phyloP scores from a whole-genome alignment of 495 filamentous ascomycete species.

The Penicillium lividum region DNA sequence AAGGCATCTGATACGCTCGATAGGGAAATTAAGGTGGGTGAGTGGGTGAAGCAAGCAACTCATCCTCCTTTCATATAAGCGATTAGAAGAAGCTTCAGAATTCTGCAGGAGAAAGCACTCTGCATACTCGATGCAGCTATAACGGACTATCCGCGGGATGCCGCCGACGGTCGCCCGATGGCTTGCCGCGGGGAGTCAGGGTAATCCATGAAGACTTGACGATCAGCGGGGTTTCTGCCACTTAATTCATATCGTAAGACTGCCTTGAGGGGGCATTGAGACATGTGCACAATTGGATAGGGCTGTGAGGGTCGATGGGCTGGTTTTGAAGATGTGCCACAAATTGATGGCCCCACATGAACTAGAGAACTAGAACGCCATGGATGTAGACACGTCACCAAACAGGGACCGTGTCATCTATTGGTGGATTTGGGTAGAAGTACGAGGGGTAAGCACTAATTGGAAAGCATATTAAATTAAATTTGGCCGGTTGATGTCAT shows the following conservation, averaged over 20 bases:
- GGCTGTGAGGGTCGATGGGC: neutral
- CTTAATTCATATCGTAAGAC: neutral
- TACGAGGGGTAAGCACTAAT: neutral
- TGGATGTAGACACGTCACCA: constrained; percentile 4
- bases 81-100: neutral
- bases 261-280: neutral
- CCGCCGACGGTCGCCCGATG: constrained; percentile 1
- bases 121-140: neutral
- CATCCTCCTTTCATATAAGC: neutral
- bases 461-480: neutral
- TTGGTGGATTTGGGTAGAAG: neutral
- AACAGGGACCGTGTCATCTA: neutral
- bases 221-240: neutral
- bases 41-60: neutral
- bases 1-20: constrained; percentile 1
- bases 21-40: neutral
- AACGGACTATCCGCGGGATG: neutral
- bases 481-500: neutral
- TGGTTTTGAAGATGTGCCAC: neutral
- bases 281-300: constrained; percentile 1
- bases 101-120: neutral
- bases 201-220: neutral
- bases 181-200: neutral
- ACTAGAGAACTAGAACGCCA: neutral
- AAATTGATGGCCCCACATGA: constrained; percentile 2